Evolutionary conservation across 2,329 filamentous ascomycete genomes (phyloP), one percentile per base, ranked within the genome.

Genomic region (Metarhizium robertsii): DNA sequence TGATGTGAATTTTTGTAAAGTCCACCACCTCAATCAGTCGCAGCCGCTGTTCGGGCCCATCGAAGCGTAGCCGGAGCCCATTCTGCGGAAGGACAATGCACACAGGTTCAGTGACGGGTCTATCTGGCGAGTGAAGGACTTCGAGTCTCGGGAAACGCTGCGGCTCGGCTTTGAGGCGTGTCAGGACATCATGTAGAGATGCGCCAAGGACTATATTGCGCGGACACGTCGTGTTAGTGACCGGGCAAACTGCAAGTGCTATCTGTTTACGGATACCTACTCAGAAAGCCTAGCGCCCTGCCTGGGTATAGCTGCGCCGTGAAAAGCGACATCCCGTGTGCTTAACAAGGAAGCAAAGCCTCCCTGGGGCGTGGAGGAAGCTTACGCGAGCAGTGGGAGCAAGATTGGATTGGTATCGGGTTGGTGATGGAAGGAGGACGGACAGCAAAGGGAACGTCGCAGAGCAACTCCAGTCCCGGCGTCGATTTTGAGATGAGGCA

Each of bases 1-100:
- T 84, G 59, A 97, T 83, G 59, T 85, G 82, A 59, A 85, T 90
- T 69, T 90, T 94, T 50, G 87, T 85, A 67, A 99, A 96, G 72
- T 97, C 91, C 54, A 90, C 73, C 7, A 97, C 84, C 70, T 99
- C 94, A 62, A 99, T 90, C 58, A 99, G 75, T 2, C 94, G 88
- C 46, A 99, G 75, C 40, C 92, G 84, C 71, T 99, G 94, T 65
- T 97, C 92, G 4, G 89, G 85, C 0, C 92, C 94, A 67, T 99
- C 94, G 67, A 99, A 99, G 46, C 90, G 90, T 53, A 99, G 75
- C 13, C 92, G 87, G 34, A 99, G 71, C 32, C 94, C 94, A 71
- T 97, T 99, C 3, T 83, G 80, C 1, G 92, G 88, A 4, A 99
- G 81, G 18, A 79, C 79, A 55, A 97, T 72, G 47, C 89, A 76